A percentile compares a stretch with the other conserved stretches of the same genome.
phyloP scores from a whole-genome alignment of 257 asterid species.

The Forsythia suspensa region DNA sequence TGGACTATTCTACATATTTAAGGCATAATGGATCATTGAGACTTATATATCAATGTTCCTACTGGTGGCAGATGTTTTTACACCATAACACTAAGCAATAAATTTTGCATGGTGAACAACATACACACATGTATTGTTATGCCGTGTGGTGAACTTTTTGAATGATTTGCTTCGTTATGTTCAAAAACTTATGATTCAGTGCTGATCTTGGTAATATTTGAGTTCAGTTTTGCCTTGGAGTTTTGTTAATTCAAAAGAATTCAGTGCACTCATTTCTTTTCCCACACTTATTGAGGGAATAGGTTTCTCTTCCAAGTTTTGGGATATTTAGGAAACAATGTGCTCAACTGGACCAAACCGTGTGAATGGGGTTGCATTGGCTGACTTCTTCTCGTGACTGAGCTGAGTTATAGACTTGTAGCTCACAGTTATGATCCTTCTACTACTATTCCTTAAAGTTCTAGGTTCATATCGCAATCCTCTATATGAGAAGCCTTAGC shows the following conservation, averaged over 20 bases:
- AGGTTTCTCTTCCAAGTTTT: not conserved
- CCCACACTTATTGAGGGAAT: not conserved
- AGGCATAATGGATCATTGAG: not conserved
- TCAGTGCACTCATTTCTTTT: not conserved
- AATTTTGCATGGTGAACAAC: not conserved
- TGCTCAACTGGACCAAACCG: not conserved
- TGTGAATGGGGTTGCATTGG: not conserved
- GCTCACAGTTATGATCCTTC: not conserved
- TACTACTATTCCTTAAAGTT: not conserved
- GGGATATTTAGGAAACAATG: not conserved
- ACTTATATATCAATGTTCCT: not conserved
- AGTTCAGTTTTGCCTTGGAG: not conserved
- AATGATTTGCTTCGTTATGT: not conserved
- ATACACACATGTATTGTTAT: not conserved
- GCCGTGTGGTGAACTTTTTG: not conserved
- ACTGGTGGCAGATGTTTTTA: not conserved
- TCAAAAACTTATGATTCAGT: not conserved
- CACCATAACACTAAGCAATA: not conserved
- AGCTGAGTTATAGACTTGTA: not conserved
- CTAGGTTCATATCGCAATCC: not conserved
- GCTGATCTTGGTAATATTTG: not conserved
- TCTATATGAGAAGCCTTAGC: not conserved
- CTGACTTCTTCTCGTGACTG: not conserved
- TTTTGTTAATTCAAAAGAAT: not conserved
- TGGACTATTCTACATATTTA: not conserved